Conservation (phyloP, 1,139 yeast genomes). For the Scheffersomyces titani region DNA sequence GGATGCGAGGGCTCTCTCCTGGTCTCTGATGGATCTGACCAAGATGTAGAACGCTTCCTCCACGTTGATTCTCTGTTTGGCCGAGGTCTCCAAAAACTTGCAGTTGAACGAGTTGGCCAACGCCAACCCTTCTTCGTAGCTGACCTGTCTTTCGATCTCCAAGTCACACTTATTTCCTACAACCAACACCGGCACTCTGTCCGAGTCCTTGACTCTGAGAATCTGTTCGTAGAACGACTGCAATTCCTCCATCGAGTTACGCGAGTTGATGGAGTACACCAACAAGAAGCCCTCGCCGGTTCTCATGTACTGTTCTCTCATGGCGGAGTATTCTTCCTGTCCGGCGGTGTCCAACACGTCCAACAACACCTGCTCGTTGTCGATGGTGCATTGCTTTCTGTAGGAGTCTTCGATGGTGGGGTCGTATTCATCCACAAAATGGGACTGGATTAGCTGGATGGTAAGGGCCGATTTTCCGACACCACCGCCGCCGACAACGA, state of each 20-base stretch:
- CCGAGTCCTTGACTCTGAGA: constrained; percentile 78
- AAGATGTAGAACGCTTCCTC: constrained; percentile 86
- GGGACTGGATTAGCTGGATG: constrained; percentile 85
- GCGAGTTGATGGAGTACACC: constrained; percentile 81
- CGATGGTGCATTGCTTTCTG: constrained; percentile 56
- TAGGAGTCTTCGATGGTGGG: constrained; percentile 92
- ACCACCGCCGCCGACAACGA: constrained; percentile 98
- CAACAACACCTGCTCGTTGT: constrained; percentile 50
- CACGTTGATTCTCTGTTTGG: constrained; percentile 90
- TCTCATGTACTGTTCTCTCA: constrained; percentile 93
- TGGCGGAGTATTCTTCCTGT: constrained; percentile 94
- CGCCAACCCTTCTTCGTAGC: constrained; percentile 78
- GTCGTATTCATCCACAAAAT: constrained; percentile 94
- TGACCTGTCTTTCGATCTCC: constrained; percentile 74
- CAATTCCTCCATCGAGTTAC: constrained; percentile 78
- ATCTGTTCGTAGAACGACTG: constrained; percentile 81
- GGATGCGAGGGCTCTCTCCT: constrained; percentile 20
- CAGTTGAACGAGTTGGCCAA: constrained; percentile 76
- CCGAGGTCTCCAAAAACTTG: constrained; percentile 89
- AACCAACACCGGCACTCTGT: constrained; percentile 68
- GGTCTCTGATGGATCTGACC: constrained; percentile 62
- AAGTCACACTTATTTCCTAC: constrained; percentile 83
- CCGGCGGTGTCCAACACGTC: constrained; percentile 97
- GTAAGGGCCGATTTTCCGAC: constrained; percentile 97
- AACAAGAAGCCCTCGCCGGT: constrained; percentile 89